Percentiles rank a stretch among this genome's conserved stretches.
phyloP scores from a whole-genome alignment of 495 filamentous ascomycete genomes.

The Xylaria nigripes region DNA sequence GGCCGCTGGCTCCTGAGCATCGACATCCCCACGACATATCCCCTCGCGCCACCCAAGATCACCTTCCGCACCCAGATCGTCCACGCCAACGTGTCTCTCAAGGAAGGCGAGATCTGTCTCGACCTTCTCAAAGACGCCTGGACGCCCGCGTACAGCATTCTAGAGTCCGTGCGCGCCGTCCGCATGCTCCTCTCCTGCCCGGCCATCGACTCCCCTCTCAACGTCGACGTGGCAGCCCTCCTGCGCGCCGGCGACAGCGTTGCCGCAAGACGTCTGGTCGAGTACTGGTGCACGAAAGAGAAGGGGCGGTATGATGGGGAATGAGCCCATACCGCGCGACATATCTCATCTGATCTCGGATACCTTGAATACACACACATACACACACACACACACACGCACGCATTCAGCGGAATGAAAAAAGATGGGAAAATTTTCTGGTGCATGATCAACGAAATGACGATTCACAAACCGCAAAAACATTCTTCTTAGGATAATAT shows the following conservation, averaged over 20 bases:
- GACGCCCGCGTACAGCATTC: constrained; percentile 77
- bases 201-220: constrained; percentile 73
- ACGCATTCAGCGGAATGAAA: too few species aligned
- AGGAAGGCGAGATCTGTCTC: constrained; percentile 86
- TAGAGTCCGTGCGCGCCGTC: constrained; percentile 66
- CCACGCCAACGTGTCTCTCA: constrained; percentile 76
- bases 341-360: too few species aligned
- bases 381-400: too few species aligned
- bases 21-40: constrained; percentile 69
- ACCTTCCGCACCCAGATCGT: constrained; percentile 72
- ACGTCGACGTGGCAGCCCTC: constrained; percentile 78
- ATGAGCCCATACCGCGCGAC: too few species aligned
- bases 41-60: constrained; percentile 65
- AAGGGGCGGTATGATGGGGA: constrained; percentile 41
- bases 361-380: too few species aligned
- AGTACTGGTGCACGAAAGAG: constrained; percentile 62
- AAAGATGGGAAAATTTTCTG: too few species aligned
- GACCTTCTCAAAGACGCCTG: constrained; percentile 76
- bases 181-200: constrained; percentile 70
- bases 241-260: constrained; percentile 65
- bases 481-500: too few species aligned
- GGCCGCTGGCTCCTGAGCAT: constrained; percentile 82
- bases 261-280: constrained; percentile 70
- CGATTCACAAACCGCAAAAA: too few species aligned
- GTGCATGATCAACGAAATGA: too few species aligned